A percentile compares a stretch with the other conserved stretches of the same genome.
These are phyloP conservation scores for Parastagonospora nodorum DNA, from an alignment of 2,329 filamentous ascomycete genomes.

Conservation along the genomic window DNA sequence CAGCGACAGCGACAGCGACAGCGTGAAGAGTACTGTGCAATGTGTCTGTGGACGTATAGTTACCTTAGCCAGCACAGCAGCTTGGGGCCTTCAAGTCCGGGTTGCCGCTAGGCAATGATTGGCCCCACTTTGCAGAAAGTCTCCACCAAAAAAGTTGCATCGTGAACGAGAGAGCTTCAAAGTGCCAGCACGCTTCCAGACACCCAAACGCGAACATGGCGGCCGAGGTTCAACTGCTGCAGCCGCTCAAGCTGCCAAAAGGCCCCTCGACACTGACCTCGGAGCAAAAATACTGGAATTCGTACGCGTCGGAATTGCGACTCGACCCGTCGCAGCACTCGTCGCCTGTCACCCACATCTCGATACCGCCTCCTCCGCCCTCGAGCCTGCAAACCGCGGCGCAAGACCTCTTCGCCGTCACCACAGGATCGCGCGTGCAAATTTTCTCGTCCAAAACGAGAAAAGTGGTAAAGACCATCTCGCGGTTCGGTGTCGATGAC, in stretches of 20 bases:
- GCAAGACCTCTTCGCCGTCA: slow-evolving; percentile 83
- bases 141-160: slow-evolving; percentile 30
- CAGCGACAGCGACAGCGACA: no score
- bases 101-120: slow-evolving; percentile 15
- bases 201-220: slow-evolving; percentile 65
- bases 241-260: slow-evolving; percentile 79
- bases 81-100: slow-evolving; percentile 6
- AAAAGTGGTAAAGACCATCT: slow-evolving; percentile 91
- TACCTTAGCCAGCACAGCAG: background rate
- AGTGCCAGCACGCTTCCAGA: background rate
- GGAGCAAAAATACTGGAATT: slow-evolving; percentile 95
- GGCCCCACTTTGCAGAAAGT: slow-evolving; percentile 2
- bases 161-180: slow-evolving; percentile 1
- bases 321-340: slow-evolving; percentile 84
- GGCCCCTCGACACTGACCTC: slow-evolving; percentile 83
- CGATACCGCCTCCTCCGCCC: slow-evolving; percentile 60
- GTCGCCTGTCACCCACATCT: slow-evolving; percentile 89
- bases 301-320: slow-evolving; percentile 88
- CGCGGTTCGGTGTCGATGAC: slow-evolving; percentile 78
- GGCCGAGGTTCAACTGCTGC: slow-evolving; percentile 79
- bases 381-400: slow-evolving; percentile 45
- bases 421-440: slow-evolving; percentile 90
- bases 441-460: slow-evolving; percentile 91
- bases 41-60: no score
- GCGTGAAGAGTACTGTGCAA: no score